Evolutionary conservation across 352 stramenopile genomes (phyloP).

Genomic region (Aphanomyces stellatus): DNA sequence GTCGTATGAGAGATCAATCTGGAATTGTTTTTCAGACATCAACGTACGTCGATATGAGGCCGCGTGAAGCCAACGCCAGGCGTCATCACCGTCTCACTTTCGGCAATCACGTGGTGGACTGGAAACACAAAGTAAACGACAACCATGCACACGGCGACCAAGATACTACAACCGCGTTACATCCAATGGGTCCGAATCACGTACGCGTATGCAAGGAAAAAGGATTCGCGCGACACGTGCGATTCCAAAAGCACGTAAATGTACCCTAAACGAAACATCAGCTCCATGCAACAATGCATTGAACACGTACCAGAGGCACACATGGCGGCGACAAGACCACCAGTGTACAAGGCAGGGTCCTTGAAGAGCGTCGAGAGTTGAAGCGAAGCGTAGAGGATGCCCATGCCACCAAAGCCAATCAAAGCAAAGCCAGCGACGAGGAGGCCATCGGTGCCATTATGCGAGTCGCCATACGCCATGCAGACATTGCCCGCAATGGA

Average conservation of each 20-base stretch:
- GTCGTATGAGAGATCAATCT: background rate
- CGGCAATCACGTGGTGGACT: background rate
- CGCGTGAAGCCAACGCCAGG: background rate
- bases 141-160: background rate
- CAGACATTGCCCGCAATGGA: conserved; percentile 12
- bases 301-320: conserved; percentile 29
- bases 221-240: background rate
- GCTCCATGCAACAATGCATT: background rate
- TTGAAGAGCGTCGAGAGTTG: conserved; percentile 2
- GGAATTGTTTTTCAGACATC: background rate
- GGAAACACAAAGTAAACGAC: background rate
- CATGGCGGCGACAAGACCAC: conserved; percentile 8
- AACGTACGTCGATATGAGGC: background rate
- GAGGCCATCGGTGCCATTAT: conserved; percentile 1
- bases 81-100: background rate
- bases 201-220: conserved; percentile 3
- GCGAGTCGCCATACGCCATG: conserved; percentile 11
- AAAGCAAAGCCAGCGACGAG: background rate
- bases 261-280: background rate
- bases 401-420: conserved; percentile 12
- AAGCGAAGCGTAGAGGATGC: conserved; percentile 6
- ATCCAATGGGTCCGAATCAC: too few relatives aligned
- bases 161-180: background rate
- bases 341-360: background rate
- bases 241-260: conserved; percentile 4